phyloP scores from a whole-genome alignment of 2,329 filamentous ascomycete species.

The Xylariomycetidae sp. region DNA sequence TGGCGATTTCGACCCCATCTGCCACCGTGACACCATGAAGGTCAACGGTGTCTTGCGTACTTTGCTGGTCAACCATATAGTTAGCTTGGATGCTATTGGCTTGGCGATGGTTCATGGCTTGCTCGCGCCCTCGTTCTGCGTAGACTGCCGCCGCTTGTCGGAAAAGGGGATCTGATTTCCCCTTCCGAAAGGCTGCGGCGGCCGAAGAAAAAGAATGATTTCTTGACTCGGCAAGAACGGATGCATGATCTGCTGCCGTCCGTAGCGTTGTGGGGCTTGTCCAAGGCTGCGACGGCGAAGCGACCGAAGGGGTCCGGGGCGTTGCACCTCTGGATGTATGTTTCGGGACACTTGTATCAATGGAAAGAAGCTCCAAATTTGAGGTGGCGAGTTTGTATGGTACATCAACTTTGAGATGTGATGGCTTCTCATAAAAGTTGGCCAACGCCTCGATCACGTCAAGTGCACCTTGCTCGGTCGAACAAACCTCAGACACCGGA shows the following conservation, averaged over 20 bases:
- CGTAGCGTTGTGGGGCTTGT: background rate
- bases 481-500: slow-evolving; percentile 37
- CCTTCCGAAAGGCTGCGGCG: slow-evolving; percentile 37
- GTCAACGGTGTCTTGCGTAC: slow-evolving; percentile 59
- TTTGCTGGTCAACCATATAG: slow-evolving; percentile 63
- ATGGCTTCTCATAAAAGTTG: slow-evolving; percentile 37
- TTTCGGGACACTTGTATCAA: slow-evolving; percentile 2
- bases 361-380: slow-evolving; percentile 7
- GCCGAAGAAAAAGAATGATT: slow-evolving; percentile 32
- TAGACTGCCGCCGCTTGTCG: slow-evolving; percentile 75
- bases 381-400: slow-evolving; percentile 23
- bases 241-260: background rate
- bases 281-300: background rate
- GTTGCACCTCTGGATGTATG: slow-evolving; percentile 2
- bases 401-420: slow-evolving; percentile 27
- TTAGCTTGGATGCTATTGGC: slow-evolving; percentile 67
- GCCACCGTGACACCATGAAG: slow-evolving; percentile 79
- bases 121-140: slow-evolving; percentile 63
- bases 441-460: slow-evolving; percentile 39
- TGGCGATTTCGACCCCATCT: slow-evolving; percentile 76
- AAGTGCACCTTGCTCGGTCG: slow-evolving; percentile 19
- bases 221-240: slow-evolving; percentile 14
- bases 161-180: slow-evolving; percentile 68
- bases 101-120: slow-evolving; percentile 50
- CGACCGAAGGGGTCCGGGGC: background rate